Percentiles rank a stretch among this genome's conserved stretches.
phyloP scores from a whole-genome alignment of 805 yeast species.

The Clavispora phyllophila region DNA sequence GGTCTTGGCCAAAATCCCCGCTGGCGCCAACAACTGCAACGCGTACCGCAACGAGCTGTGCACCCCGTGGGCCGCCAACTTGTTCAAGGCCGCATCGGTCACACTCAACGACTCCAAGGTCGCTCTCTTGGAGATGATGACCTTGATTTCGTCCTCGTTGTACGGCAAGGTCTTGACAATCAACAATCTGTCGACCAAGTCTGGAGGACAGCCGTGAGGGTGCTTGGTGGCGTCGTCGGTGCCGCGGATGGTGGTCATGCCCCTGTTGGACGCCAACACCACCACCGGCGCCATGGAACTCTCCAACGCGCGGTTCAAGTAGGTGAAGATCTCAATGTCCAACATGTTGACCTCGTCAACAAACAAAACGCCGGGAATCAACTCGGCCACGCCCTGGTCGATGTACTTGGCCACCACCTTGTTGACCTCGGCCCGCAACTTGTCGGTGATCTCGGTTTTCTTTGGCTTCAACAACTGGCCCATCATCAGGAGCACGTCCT shows the following conservation, averaged over 20 bases:
- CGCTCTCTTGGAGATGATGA: slow-evolving; percentile 80
- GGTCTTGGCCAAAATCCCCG: slow-evolving; percentile 75
- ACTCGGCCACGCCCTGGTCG: slow-evolving; percentile 96
- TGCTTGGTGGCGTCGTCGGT: slow-evolving; percentile 74
- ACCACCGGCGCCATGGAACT: slow-evolving; percentile 91
- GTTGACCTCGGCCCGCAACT: slow-evolving; percentile 87
- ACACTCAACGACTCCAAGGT: slow-evolving; percentile 68
- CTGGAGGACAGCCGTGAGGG: slow-evolving; percentile 97
- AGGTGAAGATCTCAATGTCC: slow-evolving; percentile 95
- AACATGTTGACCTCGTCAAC: slow-evolving; percentile 98
- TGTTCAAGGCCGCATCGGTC: slow-evolving; percentile 63
- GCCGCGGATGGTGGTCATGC: slow-evolving; percentile 87
- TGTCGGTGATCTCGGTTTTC: slow-evolving; percentile 95
- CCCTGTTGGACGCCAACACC: slow-evolving; percentile 93
- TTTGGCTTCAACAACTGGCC: slow-evolving; percentile 94
- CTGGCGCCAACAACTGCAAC: slow-evolving; percentile 84
- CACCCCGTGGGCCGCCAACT: slow-evolving; percentile 68
- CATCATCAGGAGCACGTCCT: slow-evolving; percentile 93
- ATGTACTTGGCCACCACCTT: slow-evolving; percentile 94
- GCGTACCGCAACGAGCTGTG: slow-evolving; percentile 86
- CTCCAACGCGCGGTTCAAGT: slow-evolving; percentile 89
- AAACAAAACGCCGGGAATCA: slow-evolving; percentile 95
- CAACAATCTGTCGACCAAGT: slow-evolving; percentile 83
- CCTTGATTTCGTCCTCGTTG: slow-evolving; percentile 70
- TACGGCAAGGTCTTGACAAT: slow-evolving; percentile 93